phyloP scores from a whole-genome alignment of 2,329 filamentous ascomycete species.

The Stromatinia cepivora region DNA sequence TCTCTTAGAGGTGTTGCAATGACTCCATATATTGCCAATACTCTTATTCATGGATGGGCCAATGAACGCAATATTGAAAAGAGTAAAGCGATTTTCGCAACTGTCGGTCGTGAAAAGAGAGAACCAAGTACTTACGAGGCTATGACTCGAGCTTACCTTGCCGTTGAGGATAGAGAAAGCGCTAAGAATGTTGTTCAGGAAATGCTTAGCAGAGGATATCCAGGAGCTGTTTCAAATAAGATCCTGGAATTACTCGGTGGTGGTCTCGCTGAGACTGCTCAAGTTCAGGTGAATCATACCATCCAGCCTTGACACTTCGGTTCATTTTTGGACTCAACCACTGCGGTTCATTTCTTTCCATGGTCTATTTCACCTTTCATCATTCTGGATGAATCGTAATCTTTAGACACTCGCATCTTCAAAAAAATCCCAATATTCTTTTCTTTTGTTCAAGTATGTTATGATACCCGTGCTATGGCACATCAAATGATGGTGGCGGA shows the following conservation, averaged over 20 bases:
- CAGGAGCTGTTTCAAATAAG: conserved; percentile 87
- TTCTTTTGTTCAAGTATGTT: conserved; percentile 33
- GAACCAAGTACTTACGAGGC: conserved; percentile 98
- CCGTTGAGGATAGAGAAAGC: conserved; percentile 73
- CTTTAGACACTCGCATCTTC: conserved; percentile 10
- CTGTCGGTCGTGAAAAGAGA: conserved; percentile 73
- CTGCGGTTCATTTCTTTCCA: conserved; percentile 26
- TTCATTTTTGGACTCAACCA: conserved; percentile 23
- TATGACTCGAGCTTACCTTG: conserved; percentile 91
- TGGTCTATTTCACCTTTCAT: conserved; percentile 27
- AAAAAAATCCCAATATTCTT: conserved; percentile 28
- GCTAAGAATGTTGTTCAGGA: conserved; percentile 82
- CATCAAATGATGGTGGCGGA: conserved; percentile 29
- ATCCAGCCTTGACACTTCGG: neutral
- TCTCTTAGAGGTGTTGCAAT: conserved; percentile 70
- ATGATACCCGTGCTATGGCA: conserved; percentile 40
- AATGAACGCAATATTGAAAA: conserved; percentile 77
- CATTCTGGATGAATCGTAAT: conserved; percentile 19
- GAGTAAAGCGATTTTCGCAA: conserved; percentile 75
- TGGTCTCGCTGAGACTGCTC: conserved; percentile 40
- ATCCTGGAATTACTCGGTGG: conserved; percentile 84
- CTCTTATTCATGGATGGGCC: conserved; percentile 95
- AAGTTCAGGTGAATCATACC: neutral
- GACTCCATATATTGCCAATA: conserved; percentile 98
- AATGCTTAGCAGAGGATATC: conserved; percentile 89